Base-by-base conservation (phyloP, 345 rosid genomes). In the Clarkia xantiana region DNA sequence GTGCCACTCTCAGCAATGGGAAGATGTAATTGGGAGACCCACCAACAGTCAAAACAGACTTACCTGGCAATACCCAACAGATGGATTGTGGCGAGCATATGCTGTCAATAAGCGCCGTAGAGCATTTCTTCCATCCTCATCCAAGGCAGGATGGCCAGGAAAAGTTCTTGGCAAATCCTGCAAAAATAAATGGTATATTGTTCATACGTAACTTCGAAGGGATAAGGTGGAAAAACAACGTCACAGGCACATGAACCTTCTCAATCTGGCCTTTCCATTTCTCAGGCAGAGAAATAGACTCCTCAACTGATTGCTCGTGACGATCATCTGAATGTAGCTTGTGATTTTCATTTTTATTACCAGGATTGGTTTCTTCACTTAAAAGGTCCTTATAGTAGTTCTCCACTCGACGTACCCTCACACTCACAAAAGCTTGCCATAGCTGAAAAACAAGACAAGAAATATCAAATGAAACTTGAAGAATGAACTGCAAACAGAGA, bases 21-120 rank as follows among this genome's bases (percentile, higher is more conserved):
- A n/a, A n/a, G n/a, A n/a, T n/a, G n/a, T n/a, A n/a, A n/a, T n/a
- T n/a, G n/a, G n/a, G n/a, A 41, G 48, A 2, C 11, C 17, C 9
- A 18, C 25, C 16, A 14, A 11, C 17, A 18, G 60, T 38, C 18
- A 18, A 45, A 61, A 56, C 42, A 51, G 49, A 17, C 49, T 56
- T 76, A 87, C 99, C 96, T 93, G 99, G 63, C 99, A 93, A 70
- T 93, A 93, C n/a, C 99, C 99, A 67, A 93, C 99, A 56, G 97
- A 77, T 49, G 99, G 99, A 64, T 93, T 93, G 59, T 93, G 99
- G 52, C 94, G 85, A 60, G 99, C 99, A 74, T 93, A 93, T 55
- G 99, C 99, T 44, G 99, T 93, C 45, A 93, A 86, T 61, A 93
- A 79, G 48, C 99, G 95, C 59, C 99, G 86, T 60, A 93, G 71